Conservation (phyloP, 2,329 filamentous ascomycete genomes). For the Stagonosporopsis vannaccii region DNA sequence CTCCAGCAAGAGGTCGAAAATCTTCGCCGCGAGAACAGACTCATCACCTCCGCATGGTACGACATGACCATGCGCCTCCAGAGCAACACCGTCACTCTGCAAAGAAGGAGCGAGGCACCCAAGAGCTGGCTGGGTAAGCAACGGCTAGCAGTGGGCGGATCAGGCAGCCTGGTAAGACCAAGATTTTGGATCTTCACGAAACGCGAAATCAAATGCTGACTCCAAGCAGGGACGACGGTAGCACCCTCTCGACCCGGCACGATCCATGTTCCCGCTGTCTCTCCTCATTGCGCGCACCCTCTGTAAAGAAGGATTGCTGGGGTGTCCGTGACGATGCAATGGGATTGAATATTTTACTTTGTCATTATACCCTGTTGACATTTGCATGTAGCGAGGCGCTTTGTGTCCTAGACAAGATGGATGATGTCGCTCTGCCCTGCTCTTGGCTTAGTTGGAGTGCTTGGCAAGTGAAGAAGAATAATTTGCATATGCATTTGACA, state of each 20-base stretch:
- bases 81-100: conserved; percentile 81
- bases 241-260: conserved; percentile 26
- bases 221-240: conserved; percentile 25
- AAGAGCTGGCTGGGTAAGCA: conserved; percentile 88
- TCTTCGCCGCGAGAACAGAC: conserved; percentile 76
- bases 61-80: conserved; percentile 80
- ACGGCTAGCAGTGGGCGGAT: conserved; percentile 58
- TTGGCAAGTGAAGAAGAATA: conserved; percentile 4
- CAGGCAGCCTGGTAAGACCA: conserved; percentile 28
- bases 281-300: conserved; percentile 7
- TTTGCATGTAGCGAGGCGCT: conserved; percentile 20
- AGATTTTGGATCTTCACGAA: background rate
- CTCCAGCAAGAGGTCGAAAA: conserved; percentile 64
- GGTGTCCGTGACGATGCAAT: background rate
- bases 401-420: conserved; percentile 5
- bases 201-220: background rate
- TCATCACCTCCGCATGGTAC: conserved; percentile 87
- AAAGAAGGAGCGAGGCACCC: conserved; percentile 75
- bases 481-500: conserved; percentile 11
- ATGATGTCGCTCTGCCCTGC: background rate
- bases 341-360: conserved; percentile 16
- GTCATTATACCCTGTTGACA: conserved; percentile 22
- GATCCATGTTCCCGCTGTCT: conserved; percentile 17
- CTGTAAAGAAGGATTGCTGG: background rate
- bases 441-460: background rate